A percentile compares a stretch with the other conserved stretches of the same genome.
These are phyloP conservation scores for Opeltia flavorubescens DNA, from an alignment of 495 filamentous ascomycete species.

Conservation along the genomic window DNA sequence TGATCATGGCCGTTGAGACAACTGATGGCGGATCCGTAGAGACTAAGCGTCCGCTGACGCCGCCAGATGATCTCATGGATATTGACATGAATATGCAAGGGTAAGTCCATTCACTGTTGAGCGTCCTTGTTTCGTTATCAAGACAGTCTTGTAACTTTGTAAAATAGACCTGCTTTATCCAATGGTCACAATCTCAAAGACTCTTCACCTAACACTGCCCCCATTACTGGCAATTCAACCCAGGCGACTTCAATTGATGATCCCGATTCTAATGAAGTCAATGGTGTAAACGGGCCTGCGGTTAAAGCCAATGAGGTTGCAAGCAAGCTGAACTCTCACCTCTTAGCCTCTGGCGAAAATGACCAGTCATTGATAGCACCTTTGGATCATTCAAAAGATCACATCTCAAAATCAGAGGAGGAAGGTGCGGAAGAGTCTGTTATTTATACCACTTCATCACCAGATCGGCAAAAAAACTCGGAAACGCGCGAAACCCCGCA, in stretches of 20 bases:
- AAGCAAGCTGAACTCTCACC: neutral
- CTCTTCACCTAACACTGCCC: conserved; percentile 3
- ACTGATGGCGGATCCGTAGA: conserved; percentile 30
- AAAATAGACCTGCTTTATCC: conserved; percentile 1
- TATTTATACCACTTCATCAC: conserved; percentile 7
- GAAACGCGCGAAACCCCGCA: conserved; percentile 14
- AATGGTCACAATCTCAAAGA: conserved; percentile 11
- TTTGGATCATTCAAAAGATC: neutral
- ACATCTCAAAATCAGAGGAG: neutral
- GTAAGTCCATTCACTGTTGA: conserved; percentile 23
- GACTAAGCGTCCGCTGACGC: conserved; percentile 31
- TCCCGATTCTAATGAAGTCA: conserved; percentile 3
- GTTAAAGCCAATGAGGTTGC: neutral
- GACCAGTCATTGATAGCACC: neutral
- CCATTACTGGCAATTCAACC: conserved; percentile 11
- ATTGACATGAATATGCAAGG: conserved; percentile 30
- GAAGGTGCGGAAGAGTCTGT: conserved; percentile 1
- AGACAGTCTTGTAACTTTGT: neutral
- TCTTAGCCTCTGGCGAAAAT: neutral
- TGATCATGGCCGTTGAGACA: conserved; percentile 40
- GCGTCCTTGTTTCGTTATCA: neutral
- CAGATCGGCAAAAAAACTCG: conserved; percentile 14
- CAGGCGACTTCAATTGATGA: conserved; percentile 8
- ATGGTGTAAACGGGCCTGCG: conserved; percentile 2
- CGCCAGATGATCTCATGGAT: conserved; percentile 30